Evolutionary conservation across 2,329 filamentous ascomycete genomes (phyloP), one percentile per base, ranked within the genome.

Genomic region (Clonostachys rosea): DNA sequence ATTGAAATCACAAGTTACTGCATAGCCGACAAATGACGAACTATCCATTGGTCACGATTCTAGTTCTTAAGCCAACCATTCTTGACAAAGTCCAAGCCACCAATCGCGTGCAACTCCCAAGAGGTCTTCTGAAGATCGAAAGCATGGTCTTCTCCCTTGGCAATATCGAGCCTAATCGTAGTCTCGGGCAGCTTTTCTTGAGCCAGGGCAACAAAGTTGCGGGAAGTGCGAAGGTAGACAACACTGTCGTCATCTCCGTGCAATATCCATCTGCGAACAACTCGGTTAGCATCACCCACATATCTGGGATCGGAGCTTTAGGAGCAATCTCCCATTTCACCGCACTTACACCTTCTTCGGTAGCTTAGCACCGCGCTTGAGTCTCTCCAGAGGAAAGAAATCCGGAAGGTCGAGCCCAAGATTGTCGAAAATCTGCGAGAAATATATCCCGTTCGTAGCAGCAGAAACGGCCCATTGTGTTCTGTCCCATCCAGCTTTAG

Each of bases 51-150:
- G 24, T 10, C 24, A 10, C 24, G 24, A 40, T 12, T 13, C 17
- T 40, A 16, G 12, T 12, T 35, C 24, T 49, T 34, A 34, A 54
- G n/a, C 56, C 56, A 59, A 5, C 44, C 47, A 13, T 56, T 33
- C 2, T 14, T 45, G 9, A 55, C 47, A 49, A 56, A 59, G 1
- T 18, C 35, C 8, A 59, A 35, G 11, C 54, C 56, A 4, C 50
- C 50, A 7, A 34, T 11, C 5, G 44, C 40, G 16, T 56, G 48
- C 2, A 40, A 46, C 2, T 46, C 48, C 56, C 56, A 59, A 4
- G 16, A 51, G 5, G 37, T 48, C 34, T 50, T 47, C 7, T 53
- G 45, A 16, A 51, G 49, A 6, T 59, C 55, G 35, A 59, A 59
- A 1, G 44, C 56, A n/a, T 59, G 56, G 8, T 58, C 56, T 12